Evolutionary conservation across 2,329 filamentous ascomycete species (phyloP).

Genomic region (Penicillium sp.): DNA sequence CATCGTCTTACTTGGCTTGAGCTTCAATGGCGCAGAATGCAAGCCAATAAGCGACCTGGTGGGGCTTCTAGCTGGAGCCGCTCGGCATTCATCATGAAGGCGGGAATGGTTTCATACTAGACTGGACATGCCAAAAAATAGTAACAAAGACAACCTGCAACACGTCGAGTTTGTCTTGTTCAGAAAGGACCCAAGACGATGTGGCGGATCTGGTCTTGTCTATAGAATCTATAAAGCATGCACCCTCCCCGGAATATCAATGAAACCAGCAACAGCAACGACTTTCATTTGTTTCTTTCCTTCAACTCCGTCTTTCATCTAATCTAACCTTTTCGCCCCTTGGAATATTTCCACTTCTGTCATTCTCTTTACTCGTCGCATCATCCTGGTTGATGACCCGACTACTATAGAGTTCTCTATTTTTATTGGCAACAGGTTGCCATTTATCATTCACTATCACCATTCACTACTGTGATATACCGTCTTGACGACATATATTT

Average conservation of each 20-base stretch:
- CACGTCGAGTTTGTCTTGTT: not conserved
- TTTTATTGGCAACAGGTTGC: not conserved
- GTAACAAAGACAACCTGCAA: slow-evolving; percentile 2
- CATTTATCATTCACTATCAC: not conserved
- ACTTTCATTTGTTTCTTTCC: slow-evolving; percentile 8
- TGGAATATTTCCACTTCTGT: slow-evolving; percentile 3
- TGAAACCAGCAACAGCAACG: slow-evolving; percentile 1
- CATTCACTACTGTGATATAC: not conserved
- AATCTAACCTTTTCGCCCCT: slow-evolving; percentile 1
- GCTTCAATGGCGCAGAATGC: not conserved
- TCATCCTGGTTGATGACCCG: slow-evolving; percentile 19
- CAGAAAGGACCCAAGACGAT: not conserved
- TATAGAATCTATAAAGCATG: slow-evolving; percentile 14
- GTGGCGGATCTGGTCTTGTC: not conserved
- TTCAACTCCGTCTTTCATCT: slow-evolving; percentile 8
- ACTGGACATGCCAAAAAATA: slow-evolving; percentile 7
- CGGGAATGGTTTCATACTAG: slow-evolving; percentile 15
- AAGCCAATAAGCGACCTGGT: slow-evolving; percentile 3
- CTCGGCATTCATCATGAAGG: slow-evolving; percentile 2
- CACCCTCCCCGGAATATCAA: not conserved
- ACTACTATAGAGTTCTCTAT: not conserved
- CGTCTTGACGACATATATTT: not conserved
- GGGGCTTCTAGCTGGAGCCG: slow-evolving; percentile 9
- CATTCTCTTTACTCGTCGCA: slow-evolving; percentile 5
- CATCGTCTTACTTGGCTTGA: slow-evolving; percentile 7